phyloP scores from a whole-genome alignment of 2,329 filamentous ascomycete species.

The Botrytis porri region DNA sequence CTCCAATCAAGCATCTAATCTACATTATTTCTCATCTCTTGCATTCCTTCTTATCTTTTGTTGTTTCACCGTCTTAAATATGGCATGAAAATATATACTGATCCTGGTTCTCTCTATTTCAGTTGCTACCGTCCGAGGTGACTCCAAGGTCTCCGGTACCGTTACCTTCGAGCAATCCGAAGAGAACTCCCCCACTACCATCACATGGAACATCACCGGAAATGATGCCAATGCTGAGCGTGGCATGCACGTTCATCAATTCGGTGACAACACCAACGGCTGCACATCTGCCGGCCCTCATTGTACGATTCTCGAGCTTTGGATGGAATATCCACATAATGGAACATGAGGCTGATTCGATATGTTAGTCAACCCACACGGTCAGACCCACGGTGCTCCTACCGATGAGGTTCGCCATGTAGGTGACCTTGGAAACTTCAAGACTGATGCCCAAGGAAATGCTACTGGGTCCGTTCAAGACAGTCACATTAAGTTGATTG shows the following conservation, averaged over 20 bases:
- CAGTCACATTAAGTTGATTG: conserved; percentile 90
- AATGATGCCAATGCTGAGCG: conserved; percentile 94
- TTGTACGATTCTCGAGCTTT: conserved; percentile 57
- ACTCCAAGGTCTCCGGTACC: conserved; percentile 91
- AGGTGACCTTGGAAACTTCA: conserved; percentile 95
- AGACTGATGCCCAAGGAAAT: conserved; percentile 91
- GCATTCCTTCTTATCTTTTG: background rate
- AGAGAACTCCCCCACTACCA: conserved; percentile 77
- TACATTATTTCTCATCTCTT: background rate
- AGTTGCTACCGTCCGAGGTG: conserved; percentile 97
- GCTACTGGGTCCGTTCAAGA: conserved; percentile 77
- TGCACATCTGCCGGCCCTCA: conserved; percentile 98
- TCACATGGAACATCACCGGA: conserved; percentile 90
- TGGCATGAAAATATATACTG: background rate
- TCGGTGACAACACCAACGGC: conserved; percentile 99
- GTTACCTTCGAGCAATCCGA: conserved; percentile 90
- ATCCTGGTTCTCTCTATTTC: conserved; percentile 25
- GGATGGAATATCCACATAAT: background rate
- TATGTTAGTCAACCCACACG: conserved; percentile 86
- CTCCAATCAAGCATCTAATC: conserved; percentile 36
- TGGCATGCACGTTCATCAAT: conserved; percentile 98
- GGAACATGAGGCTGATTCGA: conserved; percentile 22
- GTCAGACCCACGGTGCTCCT: conserved; percentile 89
- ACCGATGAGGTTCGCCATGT: conserved; percentile 84
- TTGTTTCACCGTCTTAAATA: background rate